Evolutionary conservation across 768 basidiomycete genomes (phyloP).

Genomic region (Hypsizygus marmoreus): DNA sequence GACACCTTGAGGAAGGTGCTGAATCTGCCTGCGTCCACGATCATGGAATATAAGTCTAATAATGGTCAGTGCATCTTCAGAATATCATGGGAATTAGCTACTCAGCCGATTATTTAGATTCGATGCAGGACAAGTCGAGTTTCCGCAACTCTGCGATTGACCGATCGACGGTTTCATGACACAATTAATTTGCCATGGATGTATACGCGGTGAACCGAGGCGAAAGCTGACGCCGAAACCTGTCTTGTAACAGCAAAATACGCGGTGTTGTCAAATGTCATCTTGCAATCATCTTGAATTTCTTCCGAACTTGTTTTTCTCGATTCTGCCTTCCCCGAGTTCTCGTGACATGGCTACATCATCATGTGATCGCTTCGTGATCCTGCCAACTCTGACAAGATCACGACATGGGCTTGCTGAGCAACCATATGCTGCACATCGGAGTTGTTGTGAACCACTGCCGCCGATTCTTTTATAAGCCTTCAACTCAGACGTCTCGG

Average conservation of each 20-base stretch:
- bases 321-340: too few species aligned
- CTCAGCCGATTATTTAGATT: slow-evolving; percentile 49
- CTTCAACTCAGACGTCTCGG: neutral
- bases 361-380: too few species aligned
- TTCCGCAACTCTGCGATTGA: slow-evolving; percentile 71
- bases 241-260: too few species aligned
- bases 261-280: too few species aligned
- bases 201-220: too few species aligned
- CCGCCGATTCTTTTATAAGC: slow-evolving; percentile 7
- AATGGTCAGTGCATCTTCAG: slow-evolving; percentile 53
- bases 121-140: slow-evolving; percentile 86
- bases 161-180: slow-evolving; percentile 28
- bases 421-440: slow-evolving; percentile 8
- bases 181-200: slow-evolving; percentile 2
- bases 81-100: neutral
- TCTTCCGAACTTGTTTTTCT: too few species aligned
- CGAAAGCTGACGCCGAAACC: too few species aligned
- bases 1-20: slow-evolving; percentile 80
- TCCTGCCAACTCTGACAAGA: neutral
- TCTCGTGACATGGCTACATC: too few species aligned
- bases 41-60: slow-evolving; percentile 96
- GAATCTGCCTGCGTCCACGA: slow-evolving; percentile 71
- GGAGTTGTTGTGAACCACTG: slow-evolving; percentile 11
- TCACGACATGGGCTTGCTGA: slow-evolving; percentile 3
- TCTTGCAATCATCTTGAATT: too few species aligned